phyloP scores from a whole-genome alignment of 805 yeast species.

The Saturnispora sekii region DNA sequence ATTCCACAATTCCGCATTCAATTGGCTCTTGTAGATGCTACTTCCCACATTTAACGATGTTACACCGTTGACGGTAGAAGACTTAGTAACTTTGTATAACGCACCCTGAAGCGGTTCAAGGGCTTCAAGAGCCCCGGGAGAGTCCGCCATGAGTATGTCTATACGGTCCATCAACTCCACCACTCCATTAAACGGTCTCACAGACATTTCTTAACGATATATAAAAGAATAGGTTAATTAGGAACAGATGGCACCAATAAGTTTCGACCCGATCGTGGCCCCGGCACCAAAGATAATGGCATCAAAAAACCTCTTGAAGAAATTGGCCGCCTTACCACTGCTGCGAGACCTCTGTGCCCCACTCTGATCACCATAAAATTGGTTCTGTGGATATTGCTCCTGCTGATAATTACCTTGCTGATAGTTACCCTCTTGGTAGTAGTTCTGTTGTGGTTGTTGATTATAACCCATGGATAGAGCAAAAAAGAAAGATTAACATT shows the following conservation, averaged over 20 bases:
- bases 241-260: slow-evolving; percentile 64
- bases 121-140: too few relatives aligned
- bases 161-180: background rate
- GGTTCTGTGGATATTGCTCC: slow-evolving; percentile 10
- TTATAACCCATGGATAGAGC: too few relatives aligned
- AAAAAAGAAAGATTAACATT: too few relatives aligned
- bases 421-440: background rate
- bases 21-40: too few relatives aligned
- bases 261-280: slow-evolving; percentile 80
- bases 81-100: too few relatives aligned
- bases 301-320: slow-evolving; percentile 76
- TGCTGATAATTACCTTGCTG: slow-evolving; percentile 4
- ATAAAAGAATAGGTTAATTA: slow-evolving; percentile 4
- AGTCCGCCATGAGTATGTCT: too few relatives aligned
- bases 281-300: slow-evolving; percentile 98
- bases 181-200: background rate
- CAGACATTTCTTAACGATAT: background rate
- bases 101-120: too few relatives aligned
- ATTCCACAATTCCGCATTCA: background rate
- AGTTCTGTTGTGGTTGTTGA: slow-evolving; percentile 8
- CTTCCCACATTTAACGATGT: too few relatives aligned
- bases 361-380: slow-evolving; percentile 19
- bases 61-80: too few relatives aligned
- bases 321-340: slow-evolving; percentile 26
- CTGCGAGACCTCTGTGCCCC: slow-evolving; percentile 10